These are phyloP conservation scores for Prunus dulcis DNA, from an alignment of 306 rosid species.

Conservation along the genomic window DNA sequence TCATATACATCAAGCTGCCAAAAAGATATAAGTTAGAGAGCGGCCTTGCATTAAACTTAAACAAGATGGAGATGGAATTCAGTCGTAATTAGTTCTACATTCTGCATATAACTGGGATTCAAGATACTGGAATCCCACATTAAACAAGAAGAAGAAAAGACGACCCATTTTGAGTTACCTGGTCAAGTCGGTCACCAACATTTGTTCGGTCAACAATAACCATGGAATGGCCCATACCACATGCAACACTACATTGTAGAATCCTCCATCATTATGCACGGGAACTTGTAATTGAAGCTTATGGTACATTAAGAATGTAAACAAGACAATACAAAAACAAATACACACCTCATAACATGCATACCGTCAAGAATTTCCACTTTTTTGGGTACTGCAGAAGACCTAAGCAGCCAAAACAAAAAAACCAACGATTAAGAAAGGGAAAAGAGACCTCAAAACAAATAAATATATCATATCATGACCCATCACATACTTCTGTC, in stretches of 20 bases:
- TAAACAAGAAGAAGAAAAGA: background rate
- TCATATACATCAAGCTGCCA: conserved; percentile 80
- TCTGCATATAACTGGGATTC: background rate
- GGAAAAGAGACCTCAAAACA: background rate
- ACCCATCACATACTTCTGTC: conserved; percentile 74
- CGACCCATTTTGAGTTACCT: conserved; percentile 42
- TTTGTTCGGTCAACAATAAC: conserved; percentile 75
- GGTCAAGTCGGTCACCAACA: conserved; percentile 72
- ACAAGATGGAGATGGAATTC: background rate
- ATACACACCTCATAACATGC: conserved; percentile 75
- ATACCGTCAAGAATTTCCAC: conserved; percentile 92
- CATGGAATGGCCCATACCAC: conserved; percentile 90
- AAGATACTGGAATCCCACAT: background rate
- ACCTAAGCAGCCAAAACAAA: conserved; percentile 42
- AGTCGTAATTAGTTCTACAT: background rate
- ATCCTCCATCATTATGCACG: conserved; percentile 21
- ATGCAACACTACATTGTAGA: conserved; percentile 68
- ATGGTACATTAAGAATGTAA: background rate
- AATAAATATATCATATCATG: background rate
- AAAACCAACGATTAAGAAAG: conserved; percentile 3
- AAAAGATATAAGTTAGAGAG: conserved; percentile 2
- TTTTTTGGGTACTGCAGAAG: conserved; percentile 90
- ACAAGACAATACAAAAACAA: background rate
- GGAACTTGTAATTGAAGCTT: conserved; percentile 4
- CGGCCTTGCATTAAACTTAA: background rate